Conservation (phyloP, 306 rosid species). For the Alnus rubra region DNA sequence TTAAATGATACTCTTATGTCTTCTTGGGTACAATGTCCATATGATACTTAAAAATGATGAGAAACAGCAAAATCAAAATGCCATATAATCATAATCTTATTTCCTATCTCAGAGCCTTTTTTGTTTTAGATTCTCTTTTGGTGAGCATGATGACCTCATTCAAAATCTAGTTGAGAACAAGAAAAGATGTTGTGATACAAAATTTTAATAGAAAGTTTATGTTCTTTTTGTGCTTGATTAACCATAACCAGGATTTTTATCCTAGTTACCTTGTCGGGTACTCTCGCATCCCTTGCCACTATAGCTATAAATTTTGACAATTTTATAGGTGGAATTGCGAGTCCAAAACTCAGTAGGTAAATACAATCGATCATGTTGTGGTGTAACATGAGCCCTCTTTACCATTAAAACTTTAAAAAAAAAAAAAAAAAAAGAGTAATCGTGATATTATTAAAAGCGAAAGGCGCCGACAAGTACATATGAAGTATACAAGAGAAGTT, state of each 20-base stretch:
- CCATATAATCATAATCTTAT: constrained; percentile 17
- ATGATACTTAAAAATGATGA: neutral
- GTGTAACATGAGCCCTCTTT: too few relatives aligned
- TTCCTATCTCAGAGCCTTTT: constrained; percentile 48
- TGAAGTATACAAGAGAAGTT: too few relatives aligned
- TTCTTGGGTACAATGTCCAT: constrained; percentile 1
- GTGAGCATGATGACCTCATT: constrained; percentile 69
- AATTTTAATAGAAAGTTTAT: neutral
- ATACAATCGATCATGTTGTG: too few relatives aligned
- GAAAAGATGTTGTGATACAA: constrained; percentile 39
- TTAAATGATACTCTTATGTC: neutral
- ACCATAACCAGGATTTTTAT: neutral
- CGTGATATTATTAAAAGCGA: too few relatives aligned
- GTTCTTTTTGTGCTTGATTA: neutral
- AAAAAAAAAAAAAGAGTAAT: too few relatives aligned
- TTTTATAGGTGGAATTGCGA: too few relatives aligned
- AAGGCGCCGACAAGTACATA: too few relatives aligned
- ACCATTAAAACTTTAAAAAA: too few relatives aligned
- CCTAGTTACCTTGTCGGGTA: neutral
- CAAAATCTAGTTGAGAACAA: constrained; percentile 71
- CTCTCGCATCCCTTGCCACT: too few relatives aligned
- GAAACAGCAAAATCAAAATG: neutral
- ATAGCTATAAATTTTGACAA: too few relatives aligned
- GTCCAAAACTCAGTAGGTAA: too few relatives aligned
- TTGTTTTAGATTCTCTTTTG: constrained; percentile 61